These are phyloP conservation scores for Microstegium vimineum DNA, from an alignment of 176 grass and related monocot genomes.

Conservation along the genomic window DNA sequence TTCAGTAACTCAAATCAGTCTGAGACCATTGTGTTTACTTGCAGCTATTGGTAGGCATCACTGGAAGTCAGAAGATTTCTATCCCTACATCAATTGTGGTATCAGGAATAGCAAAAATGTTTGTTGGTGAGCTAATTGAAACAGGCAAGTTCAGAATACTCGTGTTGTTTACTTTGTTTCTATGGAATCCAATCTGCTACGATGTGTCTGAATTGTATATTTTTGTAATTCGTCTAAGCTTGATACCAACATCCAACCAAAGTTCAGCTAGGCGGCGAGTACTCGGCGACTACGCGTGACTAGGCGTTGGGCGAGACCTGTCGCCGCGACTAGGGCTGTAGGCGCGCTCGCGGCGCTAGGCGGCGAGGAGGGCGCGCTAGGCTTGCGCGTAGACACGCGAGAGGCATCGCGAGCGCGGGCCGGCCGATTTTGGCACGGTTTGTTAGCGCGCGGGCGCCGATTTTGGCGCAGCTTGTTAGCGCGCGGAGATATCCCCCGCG, in stretches of 20 bases:
- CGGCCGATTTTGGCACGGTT: too few species aligned
- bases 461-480: too few species aligned
- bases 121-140: slow-evolving; percentile 87
- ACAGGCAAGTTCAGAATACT: slow-evolving; percentile 53
- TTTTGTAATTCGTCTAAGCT: neutral
- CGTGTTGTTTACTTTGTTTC: slow-evolving; percentile 9
- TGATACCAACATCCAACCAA: neutral
- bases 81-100: slow-evolving; percentile 66
- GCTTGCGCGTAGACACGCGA: too few species aligned
- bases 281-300: too few species aligned
- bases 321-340: too few species aligned
- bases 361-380: too few species aligned
- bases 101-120: slow-evolving; percentile 85
- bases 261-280: too few species aligned
- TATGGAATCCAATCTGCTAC: neutral
- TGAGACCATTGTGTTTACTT: slow-evolving; percentile 10
- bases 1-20: neutral
- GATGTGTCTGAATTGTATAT: neutral
- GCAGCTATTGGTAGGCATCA: slow-evolving; percentile 75
- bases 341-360: too few species aligned
- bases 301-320: too few species aligned
- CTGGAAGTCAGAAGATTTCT: slow-evolving; percentile 85
- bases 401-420: too few species aligned
- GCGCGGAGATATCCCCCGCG: too few species aligned
- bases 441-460: too few species aligned